Evolutionary conservation across 495 filamentous ascomycete species (phyloP).

Genomic region (Daldinia loculata): DNA sequence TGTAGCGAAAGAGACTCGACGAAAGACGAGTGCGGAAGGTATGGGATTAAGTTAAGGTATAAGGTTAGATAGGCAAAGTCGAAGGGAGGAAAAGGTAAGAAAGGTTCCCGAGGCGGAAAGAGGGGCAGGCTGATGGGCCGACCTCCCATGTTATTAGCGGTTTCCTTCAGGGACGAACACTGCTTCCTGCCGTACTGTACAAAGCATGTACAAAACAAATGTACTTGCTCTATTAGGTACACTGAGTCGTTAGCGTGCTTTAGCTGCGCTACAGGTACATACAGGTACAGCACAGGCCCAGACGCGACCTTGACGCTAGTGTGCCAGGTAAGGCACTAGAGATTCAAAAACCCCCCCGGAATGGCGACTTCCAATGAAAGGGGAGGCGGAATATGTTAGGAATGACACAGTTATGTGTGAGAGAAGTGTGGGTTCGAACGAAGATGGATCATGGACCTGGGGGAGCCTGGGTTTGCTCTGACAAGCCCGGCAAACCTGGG

Average conservation of each 20-base stretch:
- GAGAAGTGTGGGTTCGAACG: conserved; percentile 37
- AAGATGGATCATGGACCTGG: conserved; percentile 6
- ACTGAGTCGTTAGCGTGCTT: conserved; percentile 43
- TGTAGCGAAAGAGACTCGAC: conserved; percentile 40
- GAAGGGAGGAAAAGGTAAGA: conserved; percentile 38
- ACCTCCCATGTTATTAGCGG: conserved; percentile 41
- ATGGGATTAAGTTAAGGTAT: conserved; percentile 32
- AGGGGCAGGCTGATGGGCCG: conserved; percentile 45
- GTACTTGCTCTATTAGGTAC: conserved; percentile 34
- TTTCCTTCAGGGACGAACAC: conserved; percentile 32
- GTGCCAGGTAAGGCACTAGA: conserved; percentile 41
- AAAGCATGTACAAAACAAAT: conserved; percentile 7
- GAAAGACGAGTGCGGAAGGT: conserved; percentile 32
- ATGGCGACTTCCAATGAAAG: conserved; percentile 40
- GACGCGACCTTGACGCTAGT: conserved; percentile 33
- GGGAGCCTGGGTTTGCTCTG: neutral
- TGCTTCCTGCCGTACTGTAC: conserved; percentile 9
- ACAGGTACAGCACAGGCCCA: conserved; percentile 36
- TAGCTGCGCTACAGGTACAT: conserved; percentile 35
- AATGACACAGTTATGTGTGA: conserved; percentile 44
- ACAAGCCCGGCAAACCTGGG: neutral
- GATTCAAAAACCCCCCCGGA: conserved; percentile 36
- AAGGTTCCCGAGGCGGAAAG: conserved; percentile 44
- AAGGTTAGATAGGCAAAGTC: conserved; percentile 36
- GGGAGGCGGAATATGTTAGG: conserved; percentile 31